Evolutionary conservation across 1,139 yeast species (phyloP), one percentile per base, ranked within the genome.

Genomic region (Ashbya aceris): DNA sequence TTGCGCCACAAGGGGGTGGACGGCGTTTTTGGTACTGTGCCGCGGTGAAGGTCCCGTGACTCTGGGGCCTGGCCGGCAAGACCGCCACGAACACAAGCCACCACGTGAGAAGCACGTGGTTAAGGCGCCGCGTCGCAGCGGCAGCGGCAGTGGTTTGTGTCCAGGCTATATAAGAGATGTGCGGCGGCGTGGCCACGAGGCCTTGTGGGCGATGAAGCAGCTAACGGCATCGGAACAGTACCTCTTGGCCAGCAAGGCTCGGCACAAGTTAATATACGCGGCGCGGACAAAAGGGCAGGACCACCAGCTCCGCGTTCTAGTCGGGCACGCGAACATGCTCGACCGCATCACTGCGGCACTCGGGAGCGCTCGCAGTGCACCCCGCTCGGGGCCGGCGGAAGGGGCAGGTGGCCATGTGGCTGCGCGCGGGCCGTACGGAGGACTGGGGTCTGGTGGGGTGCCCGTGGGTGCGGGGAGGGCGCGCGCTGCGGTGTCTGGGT

Each of bases 261-360:
- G 52, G 13, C 42, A 47, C 11, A 53, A 53, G 39, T 49, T 53
- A 13, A 33, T 51, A 37, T 33, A 38, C 10, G 53, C 55, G 33
- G 56, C 55, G 2, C 31, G 33, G 29, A 32, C 38, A n/a, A 40
- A 41, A 32, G 50, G 49, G 33, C 45, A 48, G 36, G 57, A 54
- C 30, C 47, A 45, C 30, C 49, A 57, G 27, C 38, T 56, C 23
- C 41, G 62, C 13, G 47, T 50, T 10, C 41, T 57, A n/a, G 62
- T 57, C 1, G 62, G 58, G 11, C 62, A 57, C 42, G 62, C 62
- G 1, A 56, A 56, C 42, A 42, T 57, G 36, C 42, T 56, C 30
- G 62, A 57, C 38, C 45, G 49, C 23, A 38, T 56, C 13, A 47
- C 52, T 33, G 52, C 50, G 17, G 45, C 42, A 10, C 49, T 40